Evolutionary conservation across 2,329 filamentous ascomycete species (phyloP), one percentile per base, ranked within the genome.

Genomic region (Bertia moriformis): DNA sequence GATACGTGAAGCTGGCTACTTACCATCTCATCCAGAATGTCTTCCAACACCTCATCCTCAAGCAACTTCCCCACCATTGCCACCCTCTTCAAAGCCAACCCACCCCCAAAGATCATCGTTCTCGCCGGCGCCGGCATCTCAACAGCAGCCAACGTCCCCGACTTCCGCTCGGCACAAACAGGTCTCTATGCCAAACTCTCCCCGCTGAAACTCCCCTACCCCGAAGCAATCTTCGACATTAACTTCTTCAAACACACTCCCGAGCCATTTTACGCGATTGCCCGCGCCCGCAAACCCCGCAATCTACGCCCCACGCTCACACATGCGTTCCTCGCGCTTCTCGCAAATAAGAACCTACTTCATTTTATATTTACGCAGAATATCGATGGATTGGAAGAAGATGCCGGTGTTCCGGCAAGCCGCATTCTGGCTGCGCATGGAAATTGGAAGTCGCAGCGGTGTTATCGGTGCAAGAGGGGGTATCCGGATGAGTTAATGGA

Each of bases 291-390:
- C 3, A 93, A 94, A 52, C 91, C 91, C 0, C 89, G 88, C 14
- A 82, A 81, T 50, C 95, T 83, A 62, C 70, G 79, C 40, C 91
- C 91, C 0, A 98, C 91, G 1, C 67, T 96, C 40, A 83, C 87
- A 2, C 91, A 98, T 60, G 80, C 75, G 24, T 98, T 98, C 59
- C 78, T 98, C 50, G 70, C 76, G 13, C 66, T 98, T 18, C 74
- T 96, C 14, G 72, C 88, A 41, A 66, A 78, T 43, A 94, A 93
- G 60, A 76, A 74, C 3, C 65, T 89, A 29, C 64, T 98, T 17
- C 65, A 82, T 46, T 91, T 88, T 65, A 73, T 91, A 39, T 98
- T 95, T 58, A 95, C 91, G 0, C 91, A 98, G 54, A 98, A 98
- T 53, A 96, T 98, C 48, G 91, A 98, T 61, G 93, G 87, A 50